Base-by-base conservation (phyloP, 169 alveolate genomes). In the Plasmodium blacklocki region DNA sequence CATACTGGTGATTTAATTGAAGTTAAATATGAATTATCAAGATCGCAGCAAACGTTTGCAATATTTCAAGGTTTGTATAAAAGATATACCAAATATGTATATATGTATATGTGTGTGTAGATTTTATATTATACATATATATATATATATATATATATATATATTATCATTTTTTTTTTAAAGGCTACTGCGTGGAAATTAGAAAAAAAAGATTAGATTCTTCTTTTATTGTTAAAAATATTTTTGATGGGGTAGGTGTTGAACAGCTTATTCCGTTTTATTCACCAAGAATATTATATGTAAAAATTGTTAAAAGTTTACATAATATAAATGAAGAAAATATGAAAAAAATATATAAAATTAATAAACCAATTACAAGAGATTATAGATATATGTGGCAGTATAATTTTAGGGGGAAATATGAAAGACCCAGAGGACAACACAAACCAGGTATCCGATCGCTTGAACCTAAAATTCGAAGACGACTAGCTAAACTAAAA, bases 331-430 rank as follows among this genome's bases (percentile, higher is more conserved):
- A 85, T 78, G 76, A 88, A 56, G 86, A 78, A 14, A 80, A 80
- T 43, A 47, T 73, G 59, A 63, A 67, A 64, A 70, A 15, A 18
- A 26, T 14, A 14, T 75, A 70, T 59, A 43, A 75, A 54, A 66
- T 60, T n/a, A 58, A 52, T 64, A 93, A 94, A 89, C 97, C 98
- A 2, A 85, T 94, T 19, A 96, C 97, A 14, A 88, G 96, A 74
- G 98, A 96, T 90, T 96, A 96, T 80, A 29, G 97, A 49, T 96
- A 96, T 91, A 94, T 93, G 92, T 96, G 96, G 96, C 97, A 96
- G 72, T 92, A 92, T 54, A 95, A 95, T 75, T 93, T 96, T 15
- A 14, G 97, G 29, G 96, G 95, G n/a, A 75, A 94, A 52, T 95
- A 90, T 67, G 78, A 93, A 45, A 87, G 94, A 56, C 92, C 93